Percentiles rank a stretch among this genome's conserved stretches.
phyloP scores from a whole-genome alignment of 768 basidiomycete genomes.

The Mycena amicta region DNA sequence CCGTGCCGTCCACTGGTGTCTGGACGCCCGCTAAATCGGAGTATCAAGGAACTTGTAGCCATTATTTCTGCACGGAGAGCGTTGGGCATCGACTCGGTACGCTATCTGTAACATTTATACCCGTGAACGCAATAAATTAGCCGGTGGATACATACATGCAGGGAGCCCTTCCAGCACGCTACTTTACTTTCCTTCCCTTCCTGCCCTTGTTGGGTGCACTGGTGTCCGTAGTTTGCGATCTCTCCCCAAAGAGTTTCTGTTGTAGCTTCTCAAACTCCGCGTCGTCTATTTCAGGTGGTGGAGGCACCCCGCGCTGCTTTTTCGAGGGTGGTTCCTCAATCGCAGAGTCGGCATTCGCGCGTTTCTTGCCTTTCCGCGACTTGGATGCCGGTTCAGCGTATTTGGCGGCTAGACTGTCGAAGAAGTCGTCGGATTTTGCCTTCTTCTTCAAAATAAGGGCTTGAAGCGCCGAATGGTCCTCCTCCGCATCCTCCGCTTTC shows the following conservation, averaged over 20 bases:
- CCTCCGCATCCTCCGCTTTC: conserved; percentile 38
- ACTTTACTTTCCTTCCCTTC: conserved; percentile 40
- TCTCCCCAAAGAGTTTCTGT: conserved; percentile 55
- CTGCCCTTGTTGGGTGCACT: conserved; percentile 30
- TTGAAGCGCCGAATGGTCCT: conserved; percentile 71
- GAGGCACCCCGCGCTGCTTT: conserved; percentile 50
- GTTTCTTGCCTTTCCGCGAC: conserved; percentile 56
- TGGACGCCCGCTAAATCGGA: conserved; percentile 66
- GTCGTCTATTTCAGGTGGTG: conserved; percentile 60
- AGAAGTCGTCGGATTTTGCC: conserved; percentile 69
- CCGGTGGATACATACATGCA: neutral
- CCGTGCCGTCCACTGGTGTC: conserved; percentile 56
- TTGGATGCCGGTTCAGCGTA: conserved; percentile 58
- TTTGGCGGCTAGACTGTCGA: conserved; percentile 75
- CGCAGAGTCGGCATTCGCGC: conserved; percentile 47
- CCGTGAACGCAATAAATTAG: too few relatives aligned
- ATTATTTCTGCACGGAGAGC: conserved; percentile 82
- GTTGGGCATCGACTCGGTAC: conserved; percentile 81
- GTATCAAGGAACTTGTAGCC: conserved; percentile 88
- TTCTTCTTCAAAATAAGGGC: conserved; percentile 79
- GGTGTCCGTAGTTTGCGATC: conserved; percentile 25
- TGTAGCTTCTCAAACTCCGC: conserved; percentile 66
- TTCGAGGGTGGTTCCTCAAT: conserved; percentile 43
- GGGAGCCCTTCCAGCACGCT: too few relatives aligned
- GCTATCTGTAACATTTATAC: too few relatives aligned